These are phyloP conservation scores for Neofusicoccum sp. DNA, from an alignment of 2,329 filamentous ascomycete species.

Conservation along the genomic window DNA sequence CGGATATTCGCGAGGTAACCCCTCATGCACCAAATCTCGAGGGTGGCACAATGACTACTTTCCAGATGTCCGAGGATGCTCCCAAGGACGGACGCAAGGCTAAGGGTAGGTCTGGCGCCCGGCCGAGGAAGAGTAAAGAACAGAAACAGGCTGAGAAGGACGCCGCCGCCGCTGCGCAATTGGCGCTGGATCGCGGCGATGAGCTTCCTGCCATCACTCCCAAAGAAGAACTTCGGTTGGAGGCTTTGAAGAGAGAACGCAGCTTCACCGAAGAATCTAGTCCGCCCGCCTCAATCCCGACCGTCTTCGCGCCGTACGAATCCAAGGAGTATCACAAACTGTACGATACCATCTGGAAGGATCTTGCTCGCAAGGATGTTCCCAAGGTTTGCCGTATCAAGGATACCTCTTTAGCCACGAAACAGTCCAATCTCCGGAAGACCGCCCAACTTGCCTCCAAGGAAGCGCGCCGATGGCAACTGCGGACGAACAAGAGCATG, in stretches of 20 bases:
- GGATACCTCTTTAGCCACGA: slow-evolving; percentile 77
- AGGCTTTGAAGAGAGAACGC: slow-evolving; percentile 39
- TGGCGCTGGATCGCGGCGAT: slow-evolving; percentile 75
- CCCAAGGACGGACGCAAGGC: slow-evolving; percentile 43
- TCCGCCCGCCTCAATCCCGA: slow-evolving; percentile 26
- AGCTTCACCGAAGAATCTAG: slow-evolving; percentile 52
- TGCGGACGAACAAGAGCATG: slow-evolving; percentile 95
- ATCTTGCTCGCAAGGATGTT: slow-evolving; percentile 89
- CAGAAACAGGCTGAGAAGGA: slow-evolving; percentile 69
- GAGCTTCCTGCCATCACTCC: slow-evolving; percentile 63
- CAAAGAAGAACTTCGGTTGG: slow-evolving; percentile 55
- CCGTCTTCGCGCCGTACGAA: slow-evolving; percentile 58
- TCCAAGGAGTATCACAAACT: slow-evolving; percentile 96
- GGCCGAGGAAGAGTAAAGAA: slow-evolving; percentile 84
- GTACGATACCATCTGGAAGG: slow-evolving; percentile 95
- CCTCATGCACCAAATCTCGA: slow-evolving; percentile 77
- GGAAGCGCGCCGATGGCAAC: slow-evolving; percentile 95
- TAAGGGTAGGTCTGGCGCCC: slow-evolving; percentile 53
- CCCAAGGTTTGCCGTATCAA: slow-evolving; percentile 90
- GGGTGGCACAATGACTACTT: slow-evolving; percentile 80
- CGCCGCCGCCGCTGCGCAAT: slow-evolving; percentile 83
- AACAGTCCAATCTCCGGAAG: slow-evolving; percentile 95
- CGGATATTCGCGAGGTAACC: slow-evolving; percentile 71
- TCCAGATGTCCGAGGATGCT: slow-evolving; percentile 64
- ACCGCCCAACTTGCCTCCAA: slow-evolving; percentile 95